Conservation (phyloP, 805 yeast species). For the Candida adriatica region DNA sequence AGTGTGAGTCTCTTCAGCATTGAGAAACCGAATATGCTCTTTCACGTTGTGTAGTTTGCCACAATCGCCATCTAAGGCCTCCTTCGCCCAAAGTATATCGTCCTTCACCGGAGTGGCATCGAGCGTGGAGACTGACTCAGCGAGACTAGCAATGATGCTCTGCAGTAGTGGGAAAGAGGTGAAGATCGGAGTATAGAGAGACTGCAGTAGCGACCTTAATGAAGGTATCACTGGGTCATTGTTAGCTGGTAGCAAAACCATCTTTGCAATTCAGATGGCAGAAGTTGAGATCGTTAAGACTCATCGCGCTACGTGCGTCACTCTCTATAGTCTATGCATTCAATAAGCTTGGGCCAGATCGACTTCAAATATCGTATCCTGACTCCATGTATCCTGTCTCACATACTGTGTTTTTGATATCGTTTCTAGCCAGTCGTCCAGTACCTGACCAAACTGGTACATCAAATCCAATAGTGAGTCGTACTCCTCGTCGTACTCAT, state of each 20-base stretch:
- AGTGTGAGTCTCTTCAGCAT: conserved; percentile 18
- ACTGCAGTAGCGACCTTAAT: conserved; percentile 6
- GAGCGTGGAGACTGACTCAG: conserved; percentile 1
- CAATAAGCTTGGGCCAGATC: no score
- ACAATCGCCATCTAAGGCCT: conserved; percentile 9
- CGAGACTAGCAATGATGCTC: conserved; percentile 5
- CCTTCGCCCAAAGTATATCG: conserved; percentile 16
- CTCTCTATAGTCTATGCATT: no score
- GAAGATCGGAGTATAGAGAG: conserved; percentile 10
- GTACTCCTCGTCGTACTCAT: conserved; percentile 12
- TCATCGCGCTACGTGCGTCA: no score
- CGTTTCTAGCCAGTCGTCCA: conserved; percentile 15
- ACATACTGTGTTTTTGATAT: no score
- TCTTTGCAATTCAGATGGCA: no score
- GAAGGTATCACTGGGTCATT: conserved; percentile 8
- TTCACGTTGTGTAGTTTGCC: conserved; percentile 8
- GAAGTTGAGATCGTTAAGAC: no score
- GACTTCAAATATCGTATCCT: no score
- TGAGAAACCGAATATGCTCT: conserved; percentile 13
- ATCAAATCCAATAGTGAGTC: conserved; percentile 4
- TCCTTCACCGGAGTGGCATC: conserved; percentile 5
- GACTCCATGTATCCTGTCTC: no score
- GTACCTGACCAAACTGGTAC: conserved; percentile 2
- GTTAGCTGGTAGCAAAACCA: conserved; percentile 16
- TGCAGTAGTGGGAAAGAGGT: conserved; percentile 10